Base-by-base conservation (phyloP, 2,329 filamentous ascomycete species). In the Fusarium sp. region DNA sequence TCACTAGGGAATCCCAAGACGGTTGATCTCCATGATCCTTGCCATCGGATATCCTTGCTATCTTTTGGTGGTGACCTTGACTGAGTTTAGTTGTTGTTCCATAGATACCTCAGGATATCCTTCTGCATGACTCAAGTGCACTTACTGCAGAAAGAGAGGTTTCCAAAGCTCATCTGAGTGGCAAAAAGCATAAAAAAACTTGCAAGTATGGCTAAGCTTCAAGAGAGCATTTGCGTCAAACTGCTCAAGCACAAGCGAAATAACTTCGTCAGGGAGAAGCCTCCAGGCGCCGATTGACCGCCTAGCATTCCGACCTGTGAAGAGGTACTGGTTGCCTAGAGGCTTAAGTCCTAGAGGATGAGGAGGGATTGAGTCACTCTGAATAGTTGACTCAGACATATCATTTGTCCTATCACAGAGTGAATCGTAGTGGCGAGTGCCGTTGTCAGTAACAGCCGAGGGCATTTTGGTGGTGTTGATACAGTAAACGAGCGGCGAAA, bases 151-250 rank as follows among this genome's bases (percentile, higher is more conserved):
- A 73, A 95, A 96, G 20, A 97, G 78, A 19, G 89, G 79, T 78
- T 96, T 94, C 95, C 95, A 98, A 34, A 97, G 77, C 73, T 98
- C 95, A 67, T 97, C 95, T 46, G 88, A 88, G 48, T 90, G 85
- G 54, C 90, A 91, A 76, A 95, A 96, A 2, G 94, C 94, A 82
- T 94, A 95, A 17, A 98, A 80, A 52, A 92, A 94, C 76, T 89
- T 93, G 82, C 94, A 97, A 7, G 94, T 91, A 55, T 86, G 86
- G 10, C 93, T 93, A 40, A 98, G 80, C 9, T 79, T 80, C 56
- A 89, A 78, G 51, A 98, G 80, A 51, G 84, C 82, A 11, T 77
- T 72, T 47, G 86, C 82, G 72, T 94, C 90, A 44, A 97, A 83
- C 72, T 83, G 88, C 77, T 97, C 95, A 63, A 97, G 80, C 17